Percentiles rank a stretch among this genome's conserved stretches.
These are phyloP conservation scores for Aureobasidium namibiae DNA, from an alignment of 2,329 filamentous ascomycete species.

Conservation along the genomic window DNA sequence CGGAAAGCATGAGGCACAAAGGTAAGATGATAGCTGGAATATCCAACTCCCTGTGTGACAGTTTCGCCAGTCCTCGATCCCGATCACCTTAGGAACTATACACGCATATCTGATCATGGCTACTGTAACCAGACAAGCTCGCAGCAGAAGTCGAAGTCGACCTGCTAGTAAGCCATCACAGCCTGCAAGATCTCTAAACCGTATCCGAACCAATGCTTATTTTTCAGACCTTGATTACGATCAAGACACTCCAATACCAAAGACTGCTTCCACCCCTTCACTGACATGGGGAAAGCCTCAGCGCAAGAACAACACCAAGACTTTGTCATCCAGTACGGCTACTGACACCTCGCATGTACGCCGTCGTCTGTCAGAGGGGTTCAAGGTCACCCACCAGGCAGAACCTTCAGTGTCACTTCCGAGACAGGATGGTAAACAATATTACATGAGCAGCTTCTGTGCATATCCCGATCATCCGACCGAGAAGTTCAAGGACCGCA, in stretches of 20 bases:
- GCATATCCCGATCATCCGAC: neutral
- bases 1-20: neutral
- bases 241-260: neutral
- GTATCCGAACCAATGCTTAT: neutral
- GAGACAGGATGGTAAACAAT: neutral
- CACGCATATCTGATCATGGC: neutral
- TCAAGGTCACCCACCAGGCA: too few species aligned
- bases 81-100: neutral
- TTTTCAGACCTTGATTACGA: neutral
- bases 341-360: neutral
- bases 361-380: neutral
- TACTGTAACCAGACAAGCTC: neutral
- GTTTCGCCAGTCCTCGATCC: neutral
- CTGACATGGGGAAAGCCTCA: neutral
- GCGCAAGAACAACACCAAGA: neutral
- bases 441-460: neutral
- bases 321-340: neutral
- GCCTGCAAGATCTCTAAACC: neutral
- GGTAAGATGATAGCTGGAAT: neutral
- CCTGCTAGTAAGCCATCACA: neutral
- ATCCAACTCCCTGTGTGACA: neutral
- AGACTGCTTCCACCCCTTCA: neutral
- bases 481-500: neutral
- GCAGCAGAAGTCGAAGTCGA: neutral
- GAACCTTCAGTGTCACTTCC: neutral